phyloP scores from a whole-genome alignment of 1,284 basidiomycete species.

The Rhodotorula mucilaginosa region DNA sequence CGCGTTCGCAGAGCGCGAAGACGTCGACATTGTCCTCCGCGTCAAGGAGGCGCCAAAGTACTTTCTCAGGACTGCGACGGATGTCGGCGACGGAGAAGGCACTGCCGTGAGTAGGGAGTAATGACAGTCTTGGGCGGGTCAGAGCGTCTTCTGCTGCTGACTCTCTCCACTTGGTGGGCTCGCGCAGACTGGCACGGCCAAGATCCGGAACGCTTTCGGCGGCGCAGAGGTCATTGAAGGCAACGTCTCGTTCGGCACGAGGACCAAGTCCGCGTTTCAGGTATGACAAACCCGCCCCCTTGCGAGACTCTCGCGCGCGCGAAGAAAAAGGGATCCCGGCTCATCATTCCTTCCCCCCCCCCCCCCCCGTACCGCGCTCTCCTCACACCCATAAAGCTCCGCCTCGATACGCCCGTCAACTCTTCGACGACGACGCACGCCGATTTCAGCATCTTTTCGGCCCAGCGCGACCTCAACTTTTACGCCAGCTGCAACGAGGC shows the following conservation, averaged over 20 bases:
- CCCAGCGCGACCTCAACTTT: constrained; percentile 66
- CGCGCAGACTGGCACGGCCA: constrained; percentile 65
- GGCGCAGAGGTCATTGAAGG: constrained; percentile 86
- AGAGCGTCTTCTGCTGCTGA: too few species aligned
- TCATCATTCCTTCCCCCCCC: too few species aligned
- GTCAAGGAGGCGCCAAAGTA: constrained; percentile 74
- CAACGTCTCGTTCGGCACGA: constrained; percentile 78
- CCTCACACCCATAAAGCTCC: constrained; percentile 19
- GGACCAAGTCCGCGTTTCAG: constrained; percentile 79
- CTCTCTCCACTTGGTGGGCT: constrained; percentile 41
- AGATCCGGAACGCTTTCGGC: constrained; percentile 83
- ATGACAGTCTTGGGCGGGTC: too few species aligned
- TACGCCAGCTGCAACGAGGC: constrained; percentile 70
- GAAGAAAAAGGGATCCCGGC: too few species aligned
- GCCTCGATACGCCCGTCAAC: constrained; percentile 45
- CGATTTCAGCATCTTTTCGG: constrained; percentile 62
- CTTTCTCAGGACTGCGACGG: constrained; percentile 82
- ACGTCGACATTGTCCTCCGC: constrained; percentile 81
- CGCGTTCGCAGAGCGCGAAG: constrained; percentile 60
- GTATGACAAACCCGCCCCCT: constrained; percentile 59
- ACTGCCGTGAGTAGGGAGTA: constrained; percentile 54
- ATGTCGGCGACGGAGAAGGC: constrained; percentile 91
- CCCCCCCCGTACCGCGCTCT: too few species aligned
- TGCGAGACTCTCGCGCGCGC: constrained; percentile 39
- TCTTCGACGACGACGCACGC: constrained; percentile 61